A percentile compares a stretch with the other conserved stretches of the same genome.
These are phyloP conservation scores for Pythium folliculosum DNA, from an alignment of 352 stramenopile genomes.

Conservation along the genomic window DNA sequence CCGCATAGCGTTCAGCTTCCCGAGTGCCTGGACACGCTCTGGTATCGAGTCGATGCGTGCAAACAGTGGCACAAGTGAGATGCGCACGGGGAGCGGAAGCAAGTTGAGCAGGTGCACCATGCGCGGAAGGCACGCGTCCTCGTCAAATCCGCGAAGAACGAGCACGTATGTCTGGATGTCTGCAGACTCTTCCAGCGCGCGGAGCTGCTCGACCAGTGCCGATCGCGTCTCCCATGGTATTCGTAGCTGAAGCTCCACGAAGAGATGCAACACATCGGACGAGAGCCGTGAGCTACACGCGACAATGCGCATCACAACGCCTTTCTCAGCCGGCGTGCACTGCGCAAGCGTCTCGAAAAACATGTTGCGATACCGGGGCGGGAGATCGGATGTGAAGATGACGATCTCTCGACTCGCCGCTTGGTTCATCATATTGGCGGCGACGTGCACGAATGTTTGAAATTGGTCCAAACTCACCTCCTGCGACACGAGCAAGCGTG, in stretches of 20 bases:
- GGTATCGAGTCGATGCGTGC: slow-evolving; percentile 3
- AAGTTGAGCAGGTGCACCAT: slow-evolving; percentile 51
- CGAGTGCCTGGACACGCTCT: slow-evolving; percentile 22
- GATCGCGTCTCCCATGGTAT: slow-evolving; percentile 59
- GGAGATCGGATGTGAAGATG: slow-evolving; percentile 55
- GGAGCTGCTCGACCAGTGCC: slow-evolving; percentile 63
- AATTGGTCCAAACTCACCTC: slow-evolving; percentile 47
- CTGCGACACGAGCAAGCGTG: slow-evolving; percentile 51
- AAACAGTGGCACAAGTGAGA: slow-evolving; percentile 32
- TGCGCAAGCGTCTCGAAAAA: slow-evolving; percentile 52
- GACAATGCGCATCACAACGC: slow-evolving; percentile 61
- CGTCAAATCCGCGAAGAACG: slow-evolving; percentile 39
- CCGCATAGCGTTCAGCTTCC: slow-evolving; percentile 44
- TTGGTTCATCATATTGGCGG: slow-evolving; percentile 72
- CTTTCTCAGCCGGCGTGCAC: slow-evolving; percentile 49
- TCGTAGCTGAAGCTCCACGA: slow-evolving; percentile 48
- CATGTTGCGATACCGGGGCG: slow-evolving; percentile 38
- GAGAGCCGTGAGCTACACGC: slow-evolving; percentile 45
- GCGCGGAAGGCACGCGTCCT: slow-evolving; percentile 34
- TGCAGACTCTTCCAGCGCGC: slow-evolving; percentile 38
- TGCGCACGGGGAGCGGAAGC: slow-evolving; percentile 37
- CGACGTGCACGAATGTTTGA: slow-evolving; percentile 47
- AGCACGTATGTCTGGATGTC: slow-evolving; percentile 41
- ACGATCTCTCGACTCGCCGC: slow-evolving; percentile 63
- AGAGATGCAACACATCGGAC: slow-evolving; percentile 40